Evolutionary conservation across 2,329 filamentous ascomycete genomes (phyloP), one percentile per base, ranked within the genome.

Genomic region (Colletotrichum sp.): DNA sequence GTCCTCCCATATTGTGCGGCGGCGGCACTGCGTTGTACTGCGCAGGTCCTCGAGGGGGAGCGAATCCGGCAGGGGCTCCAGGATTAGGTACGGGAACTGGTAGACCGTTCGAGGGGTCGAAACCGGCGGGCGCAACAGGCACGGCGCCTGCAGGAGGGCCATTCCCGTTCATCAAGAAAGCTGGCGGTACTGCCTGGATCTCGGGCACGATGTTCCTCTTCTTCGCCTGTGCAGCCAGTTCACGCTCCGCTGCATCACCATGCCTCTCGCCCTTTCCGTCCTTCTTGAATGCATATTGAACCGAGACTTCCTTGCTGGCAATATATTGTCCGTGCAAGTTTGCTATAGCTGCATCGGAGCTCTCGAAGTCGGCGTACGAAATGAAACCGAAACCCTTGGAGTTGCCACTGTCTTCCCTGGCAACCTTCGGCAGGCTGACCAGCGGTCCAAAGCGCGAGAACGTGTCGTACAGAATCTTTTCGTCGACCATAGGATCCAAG

Each of bases 231-330:
- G 94, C 93, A 34, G 97, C 97, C 63, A 99, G 91, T 88, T 95
- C 94, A 82, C 97, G 91, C 86, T 99, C 97, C 34, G 97, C 97
- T 80, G 96, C 92, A 84, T 99, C 97, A 81, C 97, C 97, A 83
- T 99, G 97, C 75, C 97, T 90, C 87, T 99, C 96, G 80, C 96
- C 96, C 87, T 98, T 98, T 80, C 97, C 97, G 82, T 99, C 97
- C 86, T 99, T 99, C 90, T 99, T 99, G 91, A 98, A 99, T 52
- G 97, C 97, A 85, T 99, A 99, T 85, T 99, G 96, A 60, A 99
- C 97, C 4, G 94, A 95, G 80, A 99, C 94, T 85, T 98, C 95
- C 87, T 98, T 98, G 89, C 97, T 98, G 89, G 98, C 96, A 76
- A 99, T 92, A 85, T 97, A 99, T 87, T 99, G 96, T 68, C 95